A percentile compares a stretch with the other conserved stretches of the same genome.
These are phyloP conservation scores for Claviceps africana DNA, from an alignment of 2,329 filamentous ascomycete genomes.

Conservation along the genomic window DNA sequence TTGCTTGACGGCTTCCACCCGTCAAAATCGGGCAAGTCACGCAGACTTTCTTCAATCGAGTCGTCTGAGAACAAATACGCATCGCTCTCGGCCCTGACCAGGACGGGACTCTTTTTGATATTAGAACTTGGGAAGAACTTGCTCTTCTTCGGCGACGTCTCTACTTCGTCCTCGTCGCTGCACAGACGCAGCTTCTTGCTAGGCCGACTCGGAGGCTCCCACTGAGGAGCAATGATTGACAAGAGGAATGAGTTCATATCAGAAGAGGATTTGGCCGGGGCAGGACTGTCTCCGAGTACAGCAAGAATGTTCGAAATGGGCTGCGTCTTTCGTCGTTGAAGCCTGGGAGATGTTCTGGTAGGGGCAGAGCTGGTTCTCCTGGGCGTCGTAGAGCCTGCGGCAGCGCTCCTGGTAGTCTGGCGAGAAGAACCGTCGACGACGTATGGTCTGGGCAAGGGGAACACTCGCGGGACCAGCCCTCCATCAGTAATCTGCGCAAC, in stretches of 20 bases:
- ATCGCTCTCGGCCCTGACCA: conserved; percentile 22
- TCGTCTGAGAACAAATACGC: conserved; percentile 40
- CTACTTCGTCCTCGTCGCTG: conserved; percentile 24
- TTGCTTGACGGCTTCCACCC: conserved; percentile 28
- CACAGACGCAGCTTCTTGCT: conserved; percentile 45
- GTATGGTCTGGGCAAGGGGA: conserved; percentile 45
- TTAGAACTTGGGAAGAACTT: conserved; percentile 35
- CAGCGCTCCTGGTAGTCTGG: conserved; percentile 8
- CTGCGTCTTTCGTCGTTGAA: conserved; percentile 37
- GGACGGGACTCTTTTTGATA: conserved; percentile 12
- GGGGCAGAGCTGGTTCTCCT: conserved; percentile 8
- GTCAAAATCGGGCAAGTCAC: conserved; percentile 36
- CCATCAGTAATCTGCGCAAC: conserved; percentile 34
- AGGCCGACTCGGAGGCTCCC: conserved; percentile 24
- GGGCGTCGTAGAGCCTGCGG: conserved; percentile 2
- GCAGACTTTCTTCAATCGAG: conserved; percentile 40
- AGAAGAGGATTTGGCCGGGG: conserved; percentile 6
- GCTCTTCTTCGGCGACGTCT: conserved; percentile 30
- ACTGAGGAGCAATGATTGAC: conserved; percentile 4
- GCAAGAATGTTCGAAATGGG: conserved; percentile 32
- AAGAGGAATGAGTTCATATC: conserved; percentile 6
- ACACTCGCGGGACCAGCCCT: conserved; percentile 39
- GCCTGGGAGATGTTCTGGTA: conserved; percentile 22
- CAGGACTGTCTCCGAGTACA: conserved; percentile 11
- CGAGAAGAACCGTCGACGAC: conserved; percentile 21